Evolutionary conservation across 1,284 basidiomycete genomes (phyloP).

Genomic region (Malassezia sympodialis): DNA sequence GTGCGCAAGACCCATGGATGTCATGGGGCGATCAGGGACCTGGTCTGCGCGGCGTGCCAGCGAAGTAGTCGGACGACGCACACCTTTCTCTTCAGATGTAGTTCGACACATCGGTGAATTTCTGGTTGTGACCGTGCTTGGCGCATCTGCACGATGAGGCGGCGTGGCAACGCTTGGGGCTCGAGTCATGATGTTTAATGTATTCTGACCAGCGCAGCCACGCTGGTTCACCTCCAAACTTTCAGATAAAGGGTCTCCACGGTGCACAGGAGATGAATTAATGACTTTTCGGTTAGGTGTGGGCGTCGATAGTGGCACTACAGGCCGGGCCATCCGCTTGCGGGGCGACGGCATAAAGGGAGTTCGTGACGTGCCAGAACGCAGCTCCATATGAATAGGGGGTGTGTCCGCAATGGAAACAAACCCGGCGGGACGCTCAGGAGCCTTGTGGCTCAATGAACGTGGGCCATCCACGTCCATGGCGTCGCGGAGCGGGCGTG

Average conservation of each 20-base stretch:
- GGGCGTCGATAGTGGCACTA: neutral
- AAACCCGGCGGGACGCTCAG: constrained; percentile 12
- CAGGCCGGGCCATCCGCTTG: constrained; percentile 4
- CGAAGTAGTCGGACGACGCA: neutral
- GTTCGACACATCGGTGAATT: neutral
- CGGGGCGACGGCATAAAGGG: constrained; percentile 19
- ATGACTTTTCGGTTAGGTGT: neutral
- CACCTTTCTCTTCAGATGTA: neutral
- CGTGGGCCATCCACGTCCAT: constrained; percentile 11
- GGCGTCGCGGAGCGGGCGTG: constrained; percentile 1
- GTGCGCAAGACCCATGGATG: neutral
- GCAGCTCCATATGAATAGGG: neutral
- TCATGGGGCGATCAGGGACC: neutral
- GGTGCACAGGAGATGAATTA: neutral
- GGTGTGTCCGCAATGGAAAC: neutral
- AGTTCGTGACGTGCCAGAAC: constrained; percentile 4
- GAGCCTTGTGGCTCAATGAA: neutral
- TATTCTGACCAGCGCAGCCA: neutral
- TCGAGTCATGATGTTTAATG: neutral
- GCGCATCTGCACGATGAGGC: neutral
- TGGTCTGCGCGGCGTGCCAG: neutral
- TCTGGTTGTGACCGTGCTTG: neutral
- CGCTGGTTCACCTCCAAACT: neutral
- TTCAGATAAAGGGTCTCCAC: neutral
- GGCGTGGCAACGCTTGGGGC: neutral